These are phyloP conservation scores for Volvox reticuliferus DNA, from an alignment of 139 green algal genomes.

Conservation along the genomic window DNA sequence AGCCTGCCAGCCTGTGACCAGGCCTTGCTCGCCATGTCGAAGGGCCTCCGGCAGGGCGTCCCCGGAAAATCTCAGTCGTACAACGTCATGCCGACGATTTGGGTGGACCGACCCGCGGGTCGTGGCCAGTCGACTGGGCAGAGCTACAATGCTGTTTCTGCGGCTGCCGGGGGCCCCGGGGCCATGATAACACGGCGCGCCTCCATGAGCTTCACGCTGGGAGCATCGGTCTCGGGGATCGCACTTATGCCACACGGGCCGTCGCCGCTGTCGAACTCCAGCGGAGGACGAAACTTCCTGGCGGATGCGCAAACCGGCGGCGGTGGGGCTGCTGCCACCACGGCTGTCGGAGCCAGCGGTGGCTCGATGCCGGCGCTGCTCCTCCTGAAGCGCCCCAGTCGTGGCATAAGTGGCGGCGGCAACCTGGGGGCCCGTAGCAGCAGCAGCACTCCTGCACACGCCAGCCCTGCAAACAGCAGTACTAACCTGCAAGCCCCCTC, in stretches of 20 bases:
- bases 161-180: not conserved
- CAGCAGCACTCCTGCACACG: not conserved
- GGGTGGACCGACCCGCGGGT: slow-evolving; percentile 32
- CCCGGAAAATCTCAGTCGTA: slow-evolving; percentile 34
- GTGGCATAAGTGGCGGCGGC: slow-evolving; percentile 2
- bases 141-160: not conserved
- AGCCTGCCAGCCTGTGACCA: slow-evolving; percentile 2
- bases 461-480: not conserved
- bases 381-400: not conserved
- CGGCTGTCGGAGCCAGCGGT: not conserved
- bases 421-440: not conserved
- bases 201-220: slow-evolving; percentile 18
- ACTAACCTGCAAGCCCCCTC: not conserved
- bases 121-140: not conserved
- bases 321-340: not conserved
- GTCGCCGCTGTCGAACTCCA: slow-evolving; percentile 36
- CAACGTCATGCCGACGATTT: not conserved
- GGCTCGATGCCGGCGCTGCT: not conserved
- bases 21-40: not conserved
- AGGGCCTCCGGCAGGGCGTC: not conserved
- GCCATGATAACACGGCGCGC: not conserved
- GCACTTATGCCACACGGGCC: slow-evolving; percentile 16
- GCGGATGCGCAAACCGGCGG: not conserved
- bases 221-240: not conserved
- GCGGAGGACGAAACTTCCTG: not conserved